A percentile compares a stretch with the other conserved stretches of the same genome.
Evolutionary conservation across 768 basidiomycete species (phyloP).

Genomic region (Pisolithus sp.): DNA sequence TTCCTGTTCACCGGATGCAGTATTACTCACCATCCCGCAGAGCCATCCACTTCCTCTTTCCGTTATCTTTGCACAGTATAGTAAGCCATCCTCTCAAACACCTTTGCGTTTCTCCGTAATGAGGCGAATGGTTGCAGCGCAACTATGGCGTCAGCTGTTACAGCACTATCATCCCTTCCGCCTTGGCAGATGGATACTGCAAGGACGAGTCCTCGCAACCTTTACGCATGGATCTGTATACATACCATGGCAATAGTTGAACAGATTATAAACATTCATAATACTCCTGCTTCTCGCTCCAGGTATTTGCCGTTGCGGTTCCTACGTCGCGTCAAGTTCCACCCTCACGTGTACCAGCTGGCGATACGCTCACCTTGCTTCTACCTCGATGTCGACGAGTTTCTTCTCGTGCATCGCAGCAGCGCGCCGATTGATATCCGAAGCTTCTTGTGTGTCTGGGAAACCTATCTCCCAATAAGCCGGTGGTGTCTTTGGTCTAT

Average conservation of each 20-base stretch:
- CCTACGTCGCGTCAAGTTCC: slow-evolving; percentile 10
- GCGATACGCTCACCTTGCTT: slow-evolving; percentile 44
- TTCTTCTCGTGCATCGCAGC: slow-evolving; percentile 67
- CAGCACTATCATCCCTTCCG: slow-evolving; percentile 56
- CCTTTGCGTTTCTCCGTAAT: neutral
- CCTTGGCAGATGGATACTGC: slow-evolving; percentile 41
- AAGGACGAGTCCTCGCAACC: slow-evolving; percentile 43
- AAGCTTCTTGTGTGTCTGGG: slow-evolving; percentile 77
- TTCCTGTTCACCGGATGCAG: neutral
- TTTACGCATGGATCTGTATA: slow-evolving; percentile 31
- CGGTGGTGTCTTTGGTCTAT: slow-evolving; percentile 68
- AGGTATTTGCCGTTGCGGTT: slow-evolving; percentile 21
- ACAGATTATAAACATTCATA: slow-evolving; percentile 7
- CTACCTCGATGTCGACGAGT: slow-evolving; percentile 48
- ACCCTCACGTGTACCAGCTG: neutral
- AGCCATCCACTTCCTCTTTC: slow-evolving; percentile 48
- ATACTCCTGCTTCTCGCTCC: slow-evolving; percentile 11
- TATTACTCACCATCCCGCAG: slow-evolving; percentile 25
- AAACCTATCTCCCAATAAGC: slow-evolving; percentile 90
- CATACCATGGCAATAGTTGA: slow-evolving; percentile 3
- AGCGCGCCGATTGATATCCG: slow-evolving; percentile 68
- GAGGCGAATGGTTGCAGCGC: slow-evolving; percentile 29
- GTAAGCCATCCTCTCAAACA: slow-evolving; percentile 18
- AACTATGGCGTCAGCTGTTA: slow-evolving; percentile 43
- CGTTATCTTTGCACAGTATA: slow-evolving; percentile 53